Conservation (phyloP, 108 stramenopile species). For the Licmophora abbreviata region DNA sequence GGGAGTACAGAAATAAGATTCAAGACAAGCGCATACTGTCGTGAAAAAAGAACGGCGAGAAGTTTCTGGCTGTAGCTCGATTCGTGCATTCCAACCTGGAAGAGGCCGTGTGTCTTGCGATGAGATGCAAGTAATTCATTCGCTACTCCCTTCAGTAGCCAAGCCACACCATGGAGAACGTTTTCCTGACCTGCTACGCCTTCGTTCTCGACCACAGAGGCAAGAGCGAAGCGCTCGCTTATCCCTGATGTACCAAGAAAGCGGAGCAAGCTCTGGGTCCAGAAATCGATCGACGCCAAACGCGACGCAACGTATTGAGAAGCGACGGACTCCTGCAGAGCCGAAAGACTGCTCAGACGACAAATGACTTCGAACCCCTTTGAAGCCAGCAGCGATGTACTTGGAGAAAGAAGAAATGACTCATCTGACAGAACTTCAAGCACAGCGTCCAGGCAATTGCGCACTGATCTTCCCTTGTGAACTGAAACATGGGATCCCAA, state of each 20-base stretch:
- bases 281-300: slow-evolving; percentile 13
- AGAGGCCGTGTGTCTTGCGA: too few relatives aligned
- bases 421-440: slow-evolving; percentile 36
- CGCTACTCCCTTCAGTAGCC: slow-evolving; percentile 61
- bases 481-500: slow-evolving; percentile 23
- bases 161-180: slow-evolving; percentile 51
- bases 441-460: slow-evolving; percentile 52
- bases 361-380: slow-evolving; percentile 61
- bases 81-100: too few relatives aligned
- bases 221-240: not conserved
- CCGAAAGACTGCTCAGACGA: slow-evolving; percentile 27
- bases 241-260: slow-evolving; percentile 22
- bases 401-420: slow-evolving; percentile 23
- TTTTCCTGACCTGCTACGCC: slow-evolving; percentile 3
- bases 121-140: slow-evolving; percentile 48
- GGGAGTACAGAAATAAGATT: too few relatives aligned
- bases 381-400: slow-evolving; percentile 33
- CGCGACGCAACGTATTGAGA: slow-evolving; percentile 19
- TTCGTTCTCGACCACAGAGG: not conserved
- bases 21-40: too few relatives aligned
- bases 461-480: slow-evolving; percentile 14
- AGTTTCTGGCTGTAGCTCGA: too few relatives aligned
- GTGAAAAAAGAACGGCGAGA: not conserved
- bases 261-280: slow-evolving; percentile 18
- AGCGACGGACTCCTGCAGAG: too few relatives aligned